A percentile compares a stretch with the other conserved stretches of the same genome.
These are phyloP conservation scores for Penicillium sp. DNA, from an alignment of 2,329 filamentous ascomycete species.

Conservation along the genomic window DNA sequence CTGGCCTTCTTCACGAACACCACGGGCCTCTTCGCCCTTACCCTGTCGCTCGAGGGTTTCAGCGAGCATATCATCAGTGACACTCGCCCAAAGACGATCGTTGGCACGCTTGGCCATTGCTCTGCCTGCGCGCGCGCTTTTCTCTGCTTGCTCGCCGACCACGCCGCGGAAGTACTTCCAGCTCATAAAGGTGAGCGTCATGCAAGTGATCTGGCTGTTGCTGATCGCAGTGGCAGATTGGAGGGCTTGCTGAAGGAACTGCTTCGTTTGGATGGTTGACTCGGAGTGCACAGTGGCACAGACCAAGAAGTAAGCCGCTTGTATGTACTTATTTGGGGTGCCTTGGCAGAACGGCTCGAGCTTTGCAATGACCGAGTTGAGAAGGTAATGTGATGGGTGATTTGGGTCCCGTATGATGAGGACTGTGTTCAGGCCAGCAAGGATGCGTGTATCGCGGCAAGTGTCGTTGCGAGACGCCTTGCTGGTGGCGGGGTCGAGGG, in stretches of 20 bases:
- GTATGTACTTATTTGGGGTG: conserved; percentile 73
- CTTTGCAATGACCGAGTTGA: conserved; percentile 62
- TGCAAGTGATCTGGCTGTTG: conserved; percentile 79
- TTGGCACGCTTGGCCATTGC: conserved; percentile 69
- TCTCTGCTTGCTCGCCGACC: conserved; percentile 76
- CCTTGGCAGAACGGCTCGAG: conserved; percentile 68
- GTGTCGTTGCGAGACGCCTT: conserved; percentile 50
- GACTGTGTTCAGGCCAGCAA: conserved; percentile 65
- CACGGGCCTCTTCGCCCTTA: conserved; percentile 55
- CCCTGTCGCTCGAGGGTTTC: conserved; percentile 75
- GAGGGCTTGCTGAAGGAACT: conserved; percentile 73
- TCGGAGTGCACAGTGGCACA: conserved; percentile 66
- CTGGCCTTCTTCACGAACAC: conserved; percentile 48
- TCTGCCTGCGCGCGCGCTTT: conserved; percentile 70
- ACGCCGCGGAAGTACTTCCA: conserved; percentile 78
- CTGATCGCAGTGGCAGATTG: conserved; percentile 66
- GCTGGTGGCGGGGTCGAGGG: conserved; percentile 46
- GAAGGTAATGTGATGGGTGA: conserved; percentile 59
- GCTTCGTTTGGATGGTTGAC: conserved; percentile 76
- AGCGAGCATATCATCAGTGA: conserved; percentile 75
- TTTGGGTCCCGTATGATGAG: conserved; percentile 69
- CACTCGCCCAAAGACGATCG: conserved; percentile 75
- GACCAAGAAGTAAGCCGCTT: conserved; percentile 75
- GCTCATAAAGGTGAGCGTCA: conserved; percentile 84
- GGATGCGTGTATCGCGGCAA: conserved; percentile 64